Percentiles rank a stretch among this genome's conserved stretches.
Evolutionary conservation across 78 protist species (phyloP).

Genomic region (Mantamonas sphyraenae): DNA sequence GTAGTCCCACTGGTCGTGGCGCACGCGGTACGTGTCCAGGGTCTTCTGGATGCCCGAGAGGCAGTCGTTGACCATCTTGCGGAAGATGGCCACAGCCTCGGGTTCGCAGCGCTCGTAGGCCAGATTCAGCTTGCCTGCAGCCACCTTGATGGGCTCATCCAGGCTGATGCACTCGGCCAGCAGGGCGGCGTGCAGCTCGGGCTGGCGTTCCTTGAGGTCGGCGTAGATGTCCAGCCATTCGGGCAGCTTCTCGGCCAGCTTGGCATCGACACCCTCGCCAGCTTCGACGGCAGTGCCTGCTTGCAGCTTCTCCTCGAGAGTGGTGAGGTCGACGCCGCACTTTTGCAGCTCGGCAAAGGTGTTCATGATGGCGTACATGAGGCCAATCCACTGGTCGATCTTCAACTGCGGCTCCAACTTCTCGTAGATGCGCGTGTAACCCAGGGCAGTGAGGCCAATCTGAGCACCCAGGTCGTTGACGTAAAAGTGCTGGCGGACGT

Average conservation of each 20-base stretch:
- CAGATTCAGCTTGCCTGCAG: conserved; percentile 24
- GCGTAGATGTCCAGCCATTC: background rate
- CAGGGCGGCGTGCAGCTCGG: conserved; percentile 11
- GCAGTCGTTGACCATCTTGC: conserved; percentile 20
- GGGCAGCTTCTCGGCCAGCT: no score
- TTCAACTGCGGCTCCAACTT: background rate
- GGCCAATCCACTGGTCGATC: conserved; percentile 40
- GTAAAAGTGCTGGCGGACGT: conserved; percentile 30
- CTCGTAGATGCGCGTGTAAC: conserved; percentile 11
- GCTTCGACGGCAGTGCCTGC: no score
- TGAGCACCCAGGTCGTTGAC: conserved; percentile 58
- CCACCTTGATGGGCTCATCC: conserved; percentile 12
- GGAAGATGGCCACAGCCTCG: conserved; percentile 21
- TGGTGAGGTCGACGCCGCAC: background rate
- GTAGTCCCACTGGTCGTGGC: conserved; percentile 24
- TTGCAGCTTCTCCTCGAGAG: no score
- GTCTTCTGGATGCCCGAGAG: conserved; percentile 31
- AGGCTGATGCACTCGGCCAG: background rate
- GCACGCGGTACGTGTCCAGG: conserved; percentile 14
- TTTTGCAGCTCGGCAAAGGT: conserved; percentile 21
- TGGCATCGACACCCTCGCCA: no score
- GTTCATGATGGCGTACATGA: conserved; percentile 41
- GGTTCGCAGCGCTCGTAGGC: conserved; percentile 24
- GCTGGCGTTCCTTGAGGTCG: conserved; percentile 11
- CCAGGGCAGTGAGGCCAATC: conserved; percentile 43